Conservation (phyloP, 345 rosid genomes). For the Salix purpurea region DNA sequence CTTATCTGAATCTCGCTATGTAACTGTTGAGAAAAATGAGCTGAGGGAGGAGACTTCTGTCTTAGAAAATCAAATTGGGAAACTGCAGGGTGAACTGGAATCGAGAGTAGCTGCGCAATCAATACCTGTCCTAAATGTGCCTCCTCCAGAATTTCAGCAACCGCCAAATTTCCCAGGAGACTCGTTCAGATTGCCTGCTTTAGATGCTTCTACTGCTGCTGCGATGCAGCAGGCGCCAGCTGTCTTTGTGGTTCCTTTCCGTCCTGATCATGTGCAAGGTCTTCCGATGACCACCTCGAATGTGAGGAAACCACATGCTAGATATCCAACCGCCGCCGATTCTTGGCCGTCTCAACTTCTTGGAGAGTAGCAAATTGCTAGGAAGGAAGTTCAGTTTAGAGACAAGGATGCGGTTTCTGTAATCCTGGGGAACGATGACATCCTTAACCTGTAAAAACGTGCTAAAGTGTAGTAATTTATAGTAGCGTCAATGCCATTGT, state of each 20-base stretch:
- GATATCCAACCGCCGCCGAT: slow-evolving; percentile 69
- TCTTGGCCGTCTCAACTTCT: slow-evolving; percentile 85
- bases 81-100: slow-evolving; percentile 47
- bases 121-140: slow-evolving; percentile 57
- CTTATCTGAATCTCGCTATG: slow-evolving; percentile 74
- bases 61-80: slow-evolving; percentile 56
- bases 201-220: slow-evolving; percentile 30
- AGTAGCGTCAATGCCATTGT: not conserved
- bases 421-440: not conserved
- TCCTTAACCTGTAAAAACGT: not conserved
- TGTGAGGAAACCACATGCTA: slow-evolving; percentile 83
- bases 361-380: slow-evolving; percentile 16
- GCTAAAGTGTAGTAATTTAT: not conserved
- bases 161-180: slow-evolving; percentile 33
- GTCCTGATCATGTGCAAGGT: slow-evolving; percentile 37
- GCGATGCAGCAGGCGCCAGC: slow-evolving; percentile 47
- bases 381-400: slow-evolving; percentile 15
- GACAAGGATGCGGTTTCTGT: not conserved
- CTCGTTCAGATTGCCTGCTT: slow-evolving; percentile 19
- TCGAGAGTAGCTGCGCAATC: slow-evolving; percentile 33
- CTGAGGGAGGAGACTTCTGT: slow-evolving; percentile 72
- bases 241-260: slow-evolving; percentile 64
- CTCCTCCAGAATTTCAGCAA: slow-evolving; percentile 44
- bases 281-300: slow-evolving; percentile 29
- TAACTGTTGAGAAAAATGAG: slow-evolving; percentile 72